Conservation (phyloP, 345 rosid genomes). For the Geranium brycei region DNA sequence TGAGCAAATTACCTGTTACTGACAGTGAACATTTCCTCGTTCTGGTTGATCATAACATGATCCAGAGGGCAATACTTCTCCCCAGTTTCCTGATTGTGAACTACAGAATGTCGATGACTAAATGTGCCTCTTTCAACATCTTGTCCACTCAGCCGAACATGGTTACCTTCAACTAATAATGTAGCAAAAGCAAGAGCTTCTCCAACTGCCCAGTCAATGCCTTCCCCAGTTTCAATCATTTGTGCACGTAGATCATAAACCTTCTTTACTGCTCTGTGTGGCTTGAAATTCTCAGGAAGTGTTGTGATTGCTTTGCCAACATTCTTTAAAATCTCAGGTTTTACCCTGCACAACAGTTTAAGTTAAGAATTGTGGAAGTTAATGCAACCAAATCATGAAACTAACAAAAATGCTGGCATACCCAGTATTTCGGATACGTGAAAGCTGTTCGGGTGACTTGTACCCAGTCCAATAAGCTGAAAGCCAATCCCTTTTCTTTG, state of each 20-base stretch:
- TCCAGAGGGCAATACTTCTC: conserved; percentile 67
- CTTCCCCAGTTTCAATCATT: conserved; percentile 72
- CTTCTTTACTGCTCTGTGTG: conserved; percentile 68
- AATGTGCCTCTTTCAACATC: conserved; percentile 90
- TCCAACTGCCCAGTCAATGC: conserved; percentile 77
- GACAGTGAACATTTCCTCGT: conserved; percentile 76
- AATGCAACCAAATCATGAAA: conserved; percentile 4
- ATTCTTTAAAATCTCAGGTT: conserved; percentile 72
- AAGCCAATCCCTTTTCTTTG: conserved; percentile 67
- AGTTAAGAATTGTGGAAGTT: background rate
- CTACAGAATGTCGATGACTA: conserved; percentile 63
- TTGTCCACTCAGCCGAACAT: conserved; percentile 81
- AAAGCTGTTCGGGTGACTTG: conserved; percentile 70
- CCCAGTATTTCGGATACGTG: conserved; percentile 74
- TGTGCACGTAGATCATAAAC: conserved; percentile 64
- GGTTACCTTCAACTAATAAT: conserved; percentile 71
- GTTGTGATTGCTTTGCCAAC: conserved; percentile 64
- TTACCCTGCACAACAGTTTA: conserved; percentile 37
- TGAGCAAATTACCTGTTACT: conserved; percentile 47
- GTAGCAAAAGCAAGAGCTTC: conserved; percentile 81
- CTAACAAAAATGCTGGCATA: conserved; percentile 11
- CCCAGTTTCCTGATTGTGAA: conserved; percentile 73
- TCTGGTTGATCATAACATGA: conserved; percentile 51
- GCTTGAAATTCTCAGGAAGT: conserved; percentile 59
- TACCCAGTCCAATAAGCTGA: conserved; percentile 73